Evolutionary conservation across 2,329 filamentous ascomycete species (phyloP), one percentile per base, ranked within the genome.

Genomic region (Fusarium nurragi): DNA sequence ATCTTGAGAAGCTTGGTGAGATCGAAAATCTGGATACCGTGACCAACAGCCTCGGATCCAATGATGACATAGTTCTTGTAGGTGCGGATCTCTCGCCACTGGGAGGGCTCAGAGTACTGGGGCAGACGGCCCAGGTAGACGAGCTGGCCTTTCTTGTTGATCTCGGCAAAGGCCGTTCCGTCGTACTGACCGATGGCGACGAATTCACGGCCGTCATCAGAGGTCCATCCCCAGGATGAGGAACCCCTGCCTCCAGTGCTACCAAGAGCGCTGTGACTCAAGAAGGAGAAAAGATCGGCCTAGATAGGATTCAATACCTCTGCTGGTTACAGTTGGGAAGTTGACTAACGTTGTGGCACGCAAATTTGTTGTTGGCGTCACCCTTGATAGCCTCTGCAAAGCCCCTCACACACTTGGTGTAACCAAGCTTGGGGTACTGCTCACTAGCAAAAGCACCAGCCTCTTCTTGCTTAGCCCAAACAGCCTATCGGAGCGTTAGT

Each of bases 11-110:
- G 77, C 75, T 76, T 87, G 64, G 77, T 83, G 77, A 88, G 79
- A 66, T 89, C 86, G 56, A 89, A 89, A 71, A 89, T 83, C 73
- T 89, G 87, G n/a, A 89, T 79, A 21, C 84, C 84, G 64, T 89
- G 86, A 37, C 75, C 73, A 8, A 72, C 69, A 1, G 84, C 82
- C 64, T 81, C 79, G 19, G 77, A 78, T 23, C 79, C 79, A 13
- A 81, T 78, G 58, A 80, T 70, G 25, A 70, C 73, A 45, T 74
- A 75, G 68, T 77, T 66, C 48, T 73, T 71, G 56, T 77, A 79
- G 2, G 78, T 77, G 25, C 77, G 76, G 67, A 81, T 80, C 64
- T 81, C 79, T 7, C 79, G 75, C 79, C 79, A 81, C 4, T 70
- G 58, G 2, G 72, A 73, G 1, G 72, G 69, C 5, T 62, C 63